Conservation (phyloP, 2,329 filamentous ascomycete species). For the Clathrospora elynae region DNA sequence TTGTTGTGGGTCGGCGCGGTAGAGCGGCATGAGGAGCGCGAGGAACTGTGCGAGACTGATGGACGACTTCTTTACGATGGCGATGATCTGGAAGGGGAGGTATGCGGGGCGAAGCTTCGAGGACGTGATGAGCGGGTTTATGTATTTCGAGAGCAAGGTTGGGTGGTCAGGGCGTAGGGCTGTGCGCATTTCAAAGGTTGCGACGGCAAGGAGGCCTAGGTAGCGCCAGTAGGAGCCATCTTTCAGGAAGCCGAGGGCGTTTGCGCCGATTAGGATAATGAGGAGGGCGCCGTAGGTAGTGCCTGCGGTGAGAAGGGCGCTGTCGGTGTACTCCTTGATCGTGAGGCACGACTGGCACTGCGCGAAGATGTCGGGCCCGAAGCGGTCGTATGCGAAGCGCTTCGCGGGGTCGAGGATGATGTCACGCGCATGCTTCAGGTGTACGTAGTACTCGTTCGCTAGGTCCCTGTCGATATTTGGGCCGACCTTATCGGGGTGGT, state of each 20-base stretch:
- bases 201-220: slow-evolving; percentile 58
- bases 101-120: slow-evolving; percentile 62
- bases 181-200: slow-evolving; percentile 62
- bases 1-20: slow-evolving; percentile 37
- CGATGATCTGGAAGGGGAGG: slow-evolving; percentile 83
- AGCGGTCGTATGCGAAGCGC: slow-evolving; percentile 79
- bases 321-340: slow-evolving; percentile 72
- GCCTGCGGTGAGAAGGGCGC: slow-evolving; percentile 58
- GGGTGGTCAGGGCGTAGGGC: slow-evolving; percentile 59
- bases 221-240: slow-evolving; percentile 54
- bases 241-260: slow-evolving; percentile 42
- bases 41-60: slow-evolving; percentile 64
- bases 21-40: slow-evolving; percentile 43
- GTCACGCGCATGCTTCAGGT: slow-evolving; percentile 82
- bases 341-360: slow-evolving; percentile 64
- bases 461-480: slow-evolving; percentile 32
- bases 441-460: slow-evolving; percentile 68
- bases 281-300: slow-evolving; percentile 38
- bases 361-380: slow-evolving; percentile 70
- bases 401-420: slow-evolving; percentile 82
- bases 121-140: slow-evolving; percentile 55
- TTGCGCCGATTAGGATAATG: slow-evolving; percentile 38
- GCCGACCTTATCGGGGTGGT: slow-evolving; percentile 82
- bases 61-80: slow-evolving; percentile 73
- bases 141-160: slow-evolving; percentile 50